phyloP scores from a whole-genome alignment of 345 rosid genomes.

The Lumnitzera littorea region DNA sequence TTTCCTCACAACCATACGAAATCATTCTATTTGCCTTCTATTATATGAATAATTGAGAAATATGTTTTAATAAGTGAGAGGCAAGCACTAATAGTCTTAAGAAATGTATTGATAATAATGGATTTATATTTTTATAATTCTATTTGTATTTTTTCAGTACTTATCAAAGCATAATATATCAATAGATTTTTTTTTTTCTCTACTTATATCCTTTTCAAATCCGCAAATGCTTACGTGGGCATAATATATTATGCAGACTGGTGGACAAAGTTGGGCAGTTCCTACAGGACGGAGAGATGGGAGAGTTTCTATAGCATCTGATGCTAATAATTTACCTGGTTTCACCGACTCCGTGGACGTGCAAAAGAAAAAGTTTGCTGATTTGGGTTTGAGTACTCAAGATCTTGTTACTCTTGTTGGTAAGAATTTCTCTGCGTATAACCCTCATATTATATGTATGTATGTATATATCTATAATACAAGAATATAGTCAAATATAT shows the following conservation, averaged over 20 bases:
- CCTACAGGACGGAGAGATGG: slow-evolving; percentile 41
- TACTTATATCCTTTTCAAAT: not conserved
- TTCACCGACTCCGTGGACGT: slow-evolving; percentile 18
- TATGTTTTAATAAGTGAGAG: too few relatives aligned
- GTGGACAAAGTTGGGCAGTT: slow-evolving; percentile 15
- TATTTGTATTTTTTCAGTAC: too few relatives aligned
- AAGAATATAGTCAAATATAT: not conserved
- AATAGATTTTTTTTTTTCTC: not conserved
- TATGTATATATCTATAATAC: too few relatives aligned
- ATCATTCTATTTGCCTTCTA: too few relatives aligned
- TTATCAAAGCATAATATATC: too few relatives aligned
- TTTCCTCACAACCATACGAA: too few relatives aligned
- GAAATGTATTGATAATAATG: too few relatives aligned
- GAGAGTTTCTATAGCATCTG: slow-evolving; percentile 21
- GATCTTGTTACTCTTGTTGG: slow-evolving; percentile 40
- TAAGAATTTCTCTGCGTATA: slow-evolving; percentile 3
- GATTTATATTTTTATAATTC: too few relatives aligned
- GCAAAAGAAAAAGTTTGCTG: slow-evolving; percentile 20
- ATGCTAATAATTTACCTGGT: slow-evolving; percentile 19
- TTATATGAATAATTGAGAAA: too few relatives aligned
- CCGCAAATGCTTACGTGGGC: too few relatives aligned
- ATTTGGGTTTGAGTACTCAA: slow-evolving; percentile 17
- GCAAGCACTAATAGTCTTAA: too few relatives aligned
- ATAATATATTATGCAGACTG: slow-evolving; percentile 8
- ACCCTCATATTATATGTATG: too few relatives aligned